Conservation (phyloP, 192 early-diverging fungal genomes). For the Backusella liffmaniae region DNA sequence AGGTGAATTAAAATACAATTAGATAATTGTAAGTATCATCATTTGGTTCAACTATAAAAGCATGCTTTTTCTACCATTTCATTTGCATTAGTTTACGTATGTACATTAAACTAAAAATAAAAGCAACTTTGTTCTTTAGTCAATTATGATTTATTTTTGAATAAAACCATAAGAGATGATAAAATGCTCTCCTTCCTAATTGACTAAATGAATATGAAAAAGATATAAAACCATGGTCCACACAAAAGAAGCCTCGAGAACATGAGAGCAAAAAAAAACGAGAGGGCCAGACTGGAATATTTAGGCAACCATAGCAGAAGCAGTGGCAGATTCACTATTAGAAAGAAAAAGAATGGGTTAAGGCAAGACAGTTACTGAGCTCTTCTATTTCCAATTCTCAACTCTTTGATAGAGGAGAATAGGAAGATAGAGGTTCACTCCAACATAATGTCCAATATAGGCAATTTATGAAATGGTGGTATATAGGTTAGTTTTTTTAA, state of each 20-base stretch:
- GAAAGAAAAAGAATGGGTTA: constrained; percentile 37
- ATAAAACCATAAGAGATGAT: neutral
- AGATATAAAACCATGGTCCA: constrained; percentile 11
- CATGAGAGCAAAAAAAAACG: neutral
- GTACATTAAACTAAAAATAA: neutral
- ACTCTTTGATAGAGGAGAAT: neutral
- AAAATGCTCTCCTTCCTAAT: neutral
- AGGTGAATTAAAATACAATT: neutral
- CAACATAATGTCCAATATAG: constrained; percentile 35
- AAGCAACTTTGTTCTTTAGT: neutral
- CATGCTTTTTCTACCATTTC: neutral
- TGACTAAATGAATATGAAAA: constrained; percentile 5
- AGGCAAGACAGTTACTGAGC: constrained; percentile 45
- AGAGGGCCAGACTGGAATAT: neutral
- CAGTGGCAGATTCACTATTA: constrained; percentile 49
- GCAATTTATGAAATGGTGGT: neutral
- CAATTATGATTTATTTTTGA: neutral
- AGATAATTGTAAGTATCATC: constrained; percentile 4
- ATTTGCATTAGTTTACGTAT: neutral
- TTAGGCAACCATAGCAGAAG: constrained; percentile 43
- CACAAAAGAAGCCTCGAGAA: neutral
- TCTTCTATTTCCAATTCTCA: neutral
- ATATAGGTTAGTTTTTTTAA: neutral
- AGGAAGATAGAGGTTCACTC: constrained; percentile 18
- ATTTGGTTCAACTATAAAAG: neutral